Conservation (phyloP, 345 rosid species). For the Euphorbia pulcherrima region DNA sequence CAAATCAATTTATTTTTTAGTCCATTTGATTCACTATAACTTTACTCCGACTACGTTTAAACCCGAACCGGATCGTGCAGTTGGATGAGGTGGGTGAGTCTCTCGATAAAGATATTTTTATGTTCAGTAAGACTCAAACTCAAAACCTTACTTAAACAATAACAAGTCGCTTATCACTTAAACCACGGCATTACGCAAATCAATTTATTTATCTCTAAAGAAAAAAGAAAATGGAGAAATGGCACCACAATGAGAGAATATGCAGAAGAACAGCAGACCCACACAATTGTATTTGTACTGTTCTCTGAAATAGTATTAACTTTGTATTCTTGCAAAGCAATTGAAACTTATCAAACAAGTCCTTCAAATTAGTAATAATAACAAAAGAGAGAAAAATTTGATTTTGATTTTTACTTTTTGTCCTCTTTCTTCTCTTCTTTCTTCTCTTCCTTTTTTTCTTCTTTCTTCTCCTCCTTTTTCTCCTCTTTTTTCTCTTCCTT, state of each 20-base stretch:
- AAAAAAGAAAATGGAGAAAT: not conserved
- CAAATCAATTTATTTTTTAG: too few species aligned
- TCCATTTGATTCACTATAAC: too few species aligned
- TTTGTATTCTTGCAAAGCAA: slow-evolving; percentile 3
- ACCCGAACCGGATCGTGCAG: too few species aligned
- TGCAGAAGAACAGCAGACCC: not conserved
- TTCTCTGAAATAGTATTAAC: not conserved
- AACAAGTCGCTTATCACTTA: too few species aligned
- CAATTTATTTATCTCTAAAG: not conserved
- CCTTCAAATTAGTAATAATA: too few species aligned
- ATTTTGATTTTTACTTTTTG: not conserved
- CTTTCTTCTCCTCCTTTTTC: slow-evolving; percentile 52
- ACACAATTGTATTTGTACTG: not conserved
- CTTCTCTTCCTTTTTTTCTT: slow-evolving; percentile 39
- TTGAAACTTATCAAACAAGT: not conserved
- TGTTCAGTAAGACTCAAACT: too few species aligned
- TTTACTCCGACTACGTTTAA: too few species aligned
- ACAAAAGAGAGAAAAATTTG: too few species aligned
- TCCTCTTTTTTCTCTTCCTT: slow-evolving; percentile 72
- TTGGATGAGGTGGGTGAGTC: too few species aligned
- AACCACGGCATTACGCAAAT: too few species aligned
- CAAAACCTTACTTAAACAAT: too few species aligned
- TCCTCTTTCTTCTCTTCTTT: slow-evolving; percentile 41
- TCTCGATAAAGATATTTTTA: too few species aligned
- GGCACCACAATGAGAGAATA: not conserved